Evolutionary conservation across 805 yeast species (phyloP).

Genomic region (Candida suzukii): DNA sequence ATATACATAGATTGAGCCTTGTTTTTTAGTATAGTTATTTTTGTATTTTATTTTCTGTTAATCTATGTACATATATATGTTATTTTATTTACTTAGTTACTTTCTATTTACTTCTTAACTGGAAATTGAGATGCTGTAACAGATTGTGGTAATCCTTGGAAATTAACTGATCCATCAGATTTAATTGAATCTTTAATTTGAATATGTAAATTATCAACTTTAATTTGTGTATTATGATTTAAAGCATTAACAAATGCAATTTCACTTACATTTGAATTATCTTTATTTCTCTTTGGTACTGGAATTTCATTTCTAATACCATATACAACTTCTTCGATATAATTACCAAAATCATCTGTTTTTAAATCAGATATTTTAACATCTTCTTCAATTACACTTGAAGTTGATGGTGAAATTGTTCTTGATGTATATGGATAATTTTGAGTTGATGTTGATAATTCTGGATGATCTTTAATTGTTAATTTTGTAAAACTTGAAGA

Average conservation of each 20-base stretch:
- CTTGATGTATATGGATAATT: background rate
- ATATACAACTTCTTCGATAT: background rate
- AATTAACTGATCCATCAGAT: slow-evolving; percentile 11
- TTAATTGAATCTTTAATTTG: slow-evolving; percentile 13
- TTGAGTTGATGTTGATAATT: background rate
- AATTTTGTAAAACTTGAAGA: background rate
- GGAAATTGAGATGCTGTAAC: background rate
- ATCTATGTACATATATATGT: too few species aligned
- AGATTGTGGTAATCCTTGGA: slow-evolving; percentile 16
- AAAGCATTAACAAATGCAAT: slow-evolving; percentile 23
- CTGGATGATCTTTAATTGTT: background rate
- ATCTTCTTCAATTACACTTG: background rate
- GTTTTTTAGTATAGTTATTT: too few species aligned
- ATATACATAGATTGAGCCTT: too few species aligned
- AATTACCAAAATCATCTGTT: background rate
- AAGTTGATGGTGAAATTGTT: background rate
- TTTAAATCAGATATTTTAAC: background rate
- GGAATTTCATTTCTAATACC: background rate
- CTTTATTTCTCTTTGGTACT: background rate
- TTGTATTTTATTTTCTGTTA: too few species aligned
- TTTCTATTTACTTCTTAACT: too few species aligned
- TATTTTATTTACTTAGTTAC: too few species aligned
- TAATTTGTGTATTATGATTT: slow-evolving; percentile 23
- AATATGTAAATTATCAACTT: slow-evolving; percentile 20
- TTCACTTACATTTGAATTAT: slow-evolving; percentile 19